A percentile compares a stretch with the other conserved stretches of the same genome.
These are phyloP conservation scores for Oemleria cerasiformis DNA, from an alignment of 306 rosid genomes.

Conservation along the genomic window DNA sequence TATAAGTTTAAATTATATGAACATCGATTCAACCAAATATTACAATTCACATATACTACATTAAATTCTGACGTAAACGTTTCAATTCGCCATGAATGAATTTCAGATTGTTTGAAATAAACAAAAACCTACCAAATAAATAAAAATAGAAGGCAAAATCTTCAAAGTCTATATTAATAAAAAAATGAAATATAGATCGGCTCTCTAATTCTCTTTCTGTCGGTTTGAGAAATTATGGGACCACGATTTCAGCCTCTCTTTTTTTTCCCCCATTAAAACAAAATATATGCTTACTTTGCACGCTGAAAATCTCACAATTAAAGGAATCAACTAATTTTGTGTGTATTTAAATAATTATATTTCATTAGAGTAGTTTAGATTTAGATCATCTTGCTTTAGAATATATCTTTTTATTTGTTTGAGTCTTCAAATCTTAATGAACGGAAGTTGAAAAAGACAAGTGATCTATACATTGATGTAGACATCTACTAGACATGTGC, in stretches of 20 bases:
- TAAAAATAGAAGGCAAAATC: not conserved
- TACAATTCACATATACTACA: no score
- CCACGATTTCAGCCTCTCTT: not conserved
- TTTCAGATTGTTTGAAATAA: no score
- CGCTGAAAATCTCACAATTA: no score
- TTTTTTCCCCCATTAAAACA: not conserved
- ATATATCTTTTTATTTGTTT: not conserved
- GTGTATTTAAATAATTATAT: not conserved
- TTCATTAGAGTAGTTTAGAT: not conserved
- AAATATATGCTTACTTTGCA: no score
- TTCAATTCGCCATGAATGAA: no score
- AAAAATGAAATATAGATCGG: not conserved
- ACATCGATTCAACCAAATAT: no score
- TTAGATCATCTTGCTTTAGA: conserved; percentile 14
- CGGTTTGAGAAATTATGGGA: conserved; percentile 12
- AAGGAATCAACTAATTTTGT: not conserved
- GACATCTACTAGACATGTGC: not conserved
- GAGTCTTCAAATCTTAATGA: not conserved
- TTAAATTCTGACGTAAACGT: no score
- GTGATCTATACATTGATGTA: not conserved
- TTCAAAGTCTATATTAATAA: not conserved
- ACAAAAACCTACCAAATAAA: no score
- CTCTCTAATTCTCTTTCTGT: not conserved
- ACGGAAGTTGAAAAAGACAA: conserved; percentile 17
- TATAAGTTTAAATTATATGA: no score